Conservation (phyloP, 106 monocot species). For the Dendrobium chrysotoxum region DNA sequence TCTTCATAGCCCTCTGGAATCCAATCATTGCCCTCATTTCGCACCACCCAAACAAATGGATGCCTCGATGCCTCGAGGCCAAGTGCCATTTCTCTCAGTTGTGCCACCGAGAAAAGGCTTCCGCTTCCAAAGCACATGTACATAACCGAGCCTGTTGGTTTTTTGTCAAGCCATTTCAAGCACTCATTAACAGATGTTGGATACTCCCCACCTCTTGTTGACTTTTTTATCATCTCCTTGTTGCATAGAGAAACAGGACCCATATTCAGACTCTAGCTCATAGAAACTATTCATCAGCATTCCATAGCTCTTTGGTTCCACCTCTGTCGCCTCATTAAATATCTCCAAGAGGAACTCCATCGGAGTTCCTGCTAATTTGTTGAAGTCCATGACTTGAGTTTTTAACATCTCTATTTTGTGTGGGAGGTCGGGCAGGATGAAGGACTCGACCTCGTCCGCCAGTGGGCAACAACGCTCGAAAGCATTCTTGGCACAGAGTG, state of each 20-base stretch:
- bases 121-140: too few species aligned
- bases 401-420: slow-evolving; percentile 19
- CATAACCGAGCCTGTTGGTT: too few species aligned
- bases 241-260: too few species aligned
- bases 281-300: slow-evolving; percentile 16
- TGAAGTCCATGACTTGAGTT: background rate
- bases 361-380: background rate
- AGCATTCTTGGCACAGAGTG: too few species aligned
- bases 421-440: slow-evolving; percentile 21
- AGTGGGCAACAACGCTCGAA: too few species aligned
- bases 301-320: slow-evolving; percentile 9
- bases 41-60: slow-evolving; percentile 26
- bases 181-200: too few species aligned
- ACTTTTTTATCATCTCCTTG: background rate
- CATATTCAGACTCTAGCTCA: slow-evolving; percentile 20
- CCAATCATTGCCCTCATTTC: background rate
- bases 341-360: background rate
- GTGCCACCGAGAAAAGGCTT: too few species aligned
- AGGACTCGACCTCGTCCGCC: background rate
- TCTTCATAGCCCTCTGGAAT: background rate
- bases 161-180: too few species aligned
- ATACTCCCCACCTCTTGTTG: background rate
- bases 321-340: background rate
- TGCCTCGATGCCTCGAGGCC: slow-evolving; percentile 17
- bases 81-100: background rate